These are phyloP conservation scores for Alternaria incomplexa DNA, from an alignment of 2,329 filamentous ascomycete genomes.

Conservation along the genomic window DNA sequence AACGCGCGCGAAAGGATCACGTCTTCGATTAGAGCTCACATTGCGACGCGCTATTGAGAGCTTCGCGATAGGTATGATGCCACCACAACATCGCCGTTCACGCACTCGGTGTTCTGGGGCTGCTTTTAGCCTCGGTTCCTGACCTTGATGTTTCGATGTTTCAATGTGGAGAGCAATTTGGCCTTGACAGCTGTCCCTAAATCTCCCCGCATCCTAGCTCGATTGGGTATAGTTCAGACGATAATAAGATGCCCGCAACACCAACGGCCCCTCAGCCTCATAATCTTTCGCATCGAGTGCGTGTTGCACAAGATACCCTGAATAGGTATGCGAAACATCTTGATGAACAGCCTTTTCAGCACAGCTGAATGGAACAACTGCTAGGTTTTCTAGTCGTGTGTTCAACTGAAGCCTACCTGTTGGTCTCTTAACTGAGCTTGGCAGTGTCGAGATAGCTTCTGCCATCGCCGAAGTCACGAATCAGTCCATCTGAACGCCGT, in stretches of 20 bases:
- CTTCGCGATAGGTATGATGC: background rate
- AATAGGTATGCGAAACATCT: background rate
- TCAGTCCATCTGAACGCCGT: background rate
- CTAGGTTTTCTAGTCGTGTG: background rate
- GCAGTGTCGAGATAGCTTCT: background rate
- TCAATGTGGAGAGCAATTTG: conserved; percentile 2
- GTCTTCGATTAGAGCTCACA: background rate
- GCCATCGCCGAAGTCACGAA: background rate
- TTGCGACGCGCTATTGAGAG: background rate
- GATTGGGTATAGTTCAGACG: background rate
- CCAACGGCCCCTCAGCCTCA: background rate
- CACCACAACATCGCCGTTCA: background rate
- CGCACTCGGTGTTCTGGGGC: background rate
- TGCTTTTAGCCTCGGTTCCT: conserved; percentile 1
- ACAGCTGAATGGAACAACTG: background rate
- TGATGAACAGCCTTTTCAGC: background rate
- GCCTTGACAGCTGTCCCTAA: background rate
- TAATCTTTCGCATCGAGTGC: background rate
- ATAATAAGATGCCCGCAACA: background rate
- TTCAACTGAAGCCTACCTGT: background rate
- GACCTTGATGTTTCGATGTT: conserved; percentile 2
- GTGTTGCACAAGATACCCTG: background rate
- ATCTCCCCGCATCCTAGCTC: background rate
- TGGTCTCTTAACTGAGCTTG: background rate
- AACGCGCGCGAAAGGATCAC: background rate